phyloP scores from a whole-genome alignment of 2,329 filamentous ascomycete genomes.

The Aspergillus oerlinghausenensis region DNA sequence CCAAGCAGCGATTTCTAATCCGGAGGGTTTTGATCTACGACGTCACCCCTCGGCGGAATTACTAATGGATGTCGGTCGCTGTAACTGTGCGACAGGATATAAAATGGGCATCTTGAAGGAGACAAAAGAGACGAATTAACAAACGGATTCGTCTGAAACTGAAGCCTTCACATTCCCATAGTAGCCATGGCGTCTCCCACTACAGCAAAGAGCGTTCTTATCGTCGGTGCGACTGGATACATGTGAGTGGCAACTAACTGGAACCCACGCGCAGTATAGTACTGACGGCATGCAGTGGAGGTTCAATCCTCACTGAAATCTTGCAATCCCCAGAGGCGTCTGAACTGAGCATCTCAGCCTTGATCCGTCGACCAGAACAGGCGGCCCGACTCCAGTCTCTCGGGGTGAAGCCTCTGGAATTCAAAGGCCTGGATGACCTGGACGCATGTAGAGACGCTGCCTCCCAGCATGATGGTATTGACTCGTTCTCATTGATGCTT shows the following conservation, averaged over 20 bases:
- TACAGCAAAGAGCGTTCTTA: neutral
- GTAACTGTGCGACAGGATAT: neutral
- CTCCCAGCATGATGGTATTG: slow-evolving; percentile 9
- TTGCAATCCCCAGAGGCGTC: neutral
- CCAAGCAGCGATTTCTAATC: neutral
- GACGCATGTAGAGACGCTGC: slow-evolving; percentile 7
- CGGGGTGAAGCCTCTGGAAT: slow-evolving; percentile 7
- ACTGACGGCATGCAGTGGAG: neutral
- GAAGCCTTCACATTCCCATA: neutral
- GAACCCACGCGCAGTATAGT: neutral
- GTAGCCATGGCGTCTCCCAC: neutral
- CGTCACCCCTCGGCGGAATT: neutral
- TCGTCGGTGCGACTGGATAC: neutral
- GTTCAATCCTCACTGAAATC: neutral
- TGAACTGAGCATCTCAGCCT: slow-evolving; percentile 3
- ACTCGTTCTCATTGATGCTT: neutral
- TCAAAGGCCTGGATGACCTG: slow-evolving; percentile 13
- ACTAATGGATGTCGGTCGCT: neutral
- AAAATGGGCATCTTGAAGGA: neutral
- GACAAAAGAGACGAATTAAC: neutral
- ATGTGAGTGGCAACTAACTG: neutral
- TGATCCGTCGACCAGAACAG: slow-evolving; percentile 8
- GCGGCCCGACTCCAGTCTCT: neutral
- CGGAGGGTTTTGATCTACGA: neutral
- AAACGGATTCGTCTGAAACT: neutral